These are phyloP conservation scores for Neostapfia colusana DNA, from an alignment of 176 grass and related monocot genomes.

Conservation along the genomic window DNA sequence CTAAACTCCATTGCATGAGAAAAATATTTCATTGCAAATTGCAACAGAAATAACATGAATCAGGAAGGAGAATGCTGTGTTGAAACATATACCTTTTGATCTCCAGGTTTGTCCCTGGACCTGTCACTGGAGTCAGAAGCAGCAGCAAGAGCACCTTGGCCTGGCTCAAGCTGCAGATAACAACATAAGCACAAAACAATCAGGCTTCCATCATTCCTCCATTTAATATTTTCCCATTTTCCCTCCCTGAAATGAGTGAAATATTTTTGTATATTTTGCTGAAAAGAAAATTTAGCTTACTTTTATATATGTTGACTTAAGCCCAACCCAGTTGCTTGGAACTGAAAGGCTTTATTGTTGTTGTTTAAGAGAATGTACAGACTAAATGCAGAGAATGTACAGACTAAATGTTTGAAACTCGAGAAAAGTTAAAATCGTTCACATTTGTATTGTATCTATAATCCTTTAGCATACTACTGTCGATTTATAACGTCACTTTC, in stretches of 20 bases:
- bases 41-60: background rate
- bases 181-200: conserved; percentile 41
- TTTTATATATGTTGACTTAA: conserved; percentile 3
- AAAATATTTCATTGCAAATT: conserved; percentile 26
- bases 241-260: background rate
- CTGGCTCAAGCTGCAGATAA: conserved; percentile 65
- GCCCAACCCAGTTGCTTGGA: background rate
- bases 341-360: background rate
- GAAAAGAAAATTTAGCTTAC: conserved; percentile 6
- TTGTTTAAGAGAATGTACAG: background rate
- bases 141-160: conserved; percentile 40
- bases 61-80: conserved; percentile 7
- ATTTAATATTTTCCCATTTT: background rate
- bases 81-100: conserved; percentile 69
- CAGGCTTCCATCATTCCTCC: conserved; percentile 28
- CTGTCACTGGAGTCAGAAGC: conserved; percentile 88
- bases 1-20: conserved; percentile 47
- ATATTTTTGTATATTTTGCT: background rate
- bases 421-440: background rate
- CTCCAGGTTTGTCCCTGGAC: conserved; percentile 77
- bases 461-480: conserved; percentile 1
- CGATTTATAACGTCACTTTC: background rate
- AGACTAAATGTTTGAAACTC: background rate
- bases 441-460: background rate
- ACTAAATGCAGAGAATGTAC: background rate